phyloP scores from a whole-genome alignment of 2,329 filamentous ascomycete genomes.

The Colletotrichum costaricense region DNA sequence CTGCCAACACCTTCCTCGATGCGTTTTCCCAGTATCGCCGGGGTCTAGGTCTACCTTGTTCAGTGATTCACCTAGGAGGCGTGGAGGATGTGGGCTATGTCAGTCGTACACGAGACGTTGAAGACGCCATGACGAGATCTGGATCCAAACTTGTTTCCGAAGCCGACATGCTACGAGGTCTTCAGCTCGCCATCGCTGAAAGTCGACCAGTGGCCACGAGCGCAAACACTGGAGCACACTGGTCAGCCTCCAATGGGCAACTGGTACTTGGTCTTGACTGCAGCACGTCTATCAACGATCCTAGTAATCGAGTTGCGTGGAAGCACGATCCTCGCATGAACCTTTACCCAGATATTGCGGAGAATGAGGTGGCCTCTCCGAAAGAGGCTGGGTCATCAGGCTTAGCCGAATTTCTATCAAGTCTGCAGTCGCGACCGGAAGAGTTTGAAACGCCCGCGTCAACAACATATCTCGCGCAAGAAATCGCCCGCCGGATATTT shows the following conservation, averaged over 20 bases:
- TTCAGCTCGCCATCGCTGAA: constrained; percentile 7
- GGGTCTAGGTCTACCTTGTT: constrained; percentile 48
- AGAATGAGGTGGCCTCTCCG: too few relatives aligned
- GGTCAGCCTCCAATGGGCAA: neutral
- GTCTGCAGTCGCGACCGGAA: neutral
- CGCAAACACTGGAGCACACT: too few relatives aligned
- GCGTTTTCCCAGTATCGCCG: constrained; percentile 50
- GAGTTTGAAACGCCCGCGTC: neutral
- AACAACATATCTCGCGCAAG: neutral
- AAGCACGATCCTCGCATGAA: constrained; percentile 16
- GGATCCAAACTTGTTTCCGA: constrained; percentile 12
- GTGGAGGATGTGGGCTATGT: constrained; percentile 50
- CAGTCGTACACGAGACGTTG: constrained; percentile 47
- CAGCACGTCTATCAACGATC: neutral
- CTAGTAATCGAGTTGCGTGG: constrained; percentile 8
- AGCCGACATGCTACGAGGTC: neutral
- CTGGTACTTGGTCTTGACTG: constrained; percentile 3
- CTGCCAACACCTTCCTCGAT: constrained; percentile 54
- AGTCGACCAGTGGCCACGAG: neutral
- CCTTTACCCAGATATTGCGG: neutral
- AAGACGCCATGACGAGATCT: neutral
- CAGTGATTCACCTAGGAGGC: constrained; percentile 51
- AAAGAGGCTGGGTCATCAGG: neutral
- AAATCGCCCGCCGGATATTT: neutral
- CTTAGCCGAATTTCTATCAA: neutral